These are phyloP conservation scores for Aspergillus costaricaensis DNA, from an alignment of 2,329 filamentous ascomycete species.

Conservation along the genomic window DNA sequence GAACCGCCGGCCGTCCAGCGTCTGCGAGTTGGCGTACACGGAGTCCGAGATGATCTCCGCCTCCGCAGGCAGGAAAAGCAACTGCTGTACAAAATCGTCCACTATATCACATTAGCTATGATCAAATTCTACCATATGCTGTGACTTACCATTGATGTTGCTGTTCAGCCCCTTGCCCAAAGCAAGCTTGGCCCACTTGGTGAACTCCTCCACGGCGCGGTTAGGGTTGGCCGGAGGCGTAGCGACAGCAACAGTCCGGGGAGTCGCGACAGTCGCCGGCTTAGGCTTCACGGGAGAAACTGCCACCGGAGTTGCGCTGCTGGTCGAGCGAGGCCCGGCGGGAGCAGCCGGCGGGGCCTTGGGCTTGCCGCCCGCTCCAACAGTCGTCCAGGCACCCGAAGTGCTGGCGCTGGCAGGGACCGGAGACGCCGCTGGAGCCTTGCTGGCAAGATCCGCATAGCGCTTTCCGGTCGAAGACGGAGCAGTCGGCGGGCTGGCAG, in stretches of 20 bases:
- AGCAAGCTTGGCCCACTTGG: slow-evolving; percentile 84
- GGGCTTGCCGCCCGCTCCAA: slow-evolving; percentile 88
- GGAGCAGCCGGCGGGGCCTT: slow-evolving; percentile 65
- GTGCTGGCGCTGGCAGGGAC: slow-evolving; percentile 42
- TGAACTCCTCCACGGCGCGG: slow-evolving; percentile 85
- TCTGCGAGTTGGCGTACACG: slow-evolving; percentile 82
- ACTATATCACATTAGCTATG: slow-evolving; percentile 51
- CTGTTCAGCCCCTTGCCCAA: slow-evolving; percentile 72
- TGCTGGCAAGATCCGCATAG: slow-evolving; percentile 91
- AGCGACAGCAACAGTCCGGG: slow-evolving; percentile 49
- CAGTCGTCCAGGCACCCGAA: slow-evolving; percentile 80
- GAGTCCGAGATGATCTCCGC: slow-evolving; percentile 82
- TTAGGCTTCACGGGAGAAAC: slow-evolving; percentile 49
- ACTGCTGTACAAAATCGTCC: slow-evolving; percentile 75
- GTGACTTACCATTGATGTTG: slow-evolving; percentile 64
- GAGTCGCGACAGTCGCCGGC: slow-evolving; percentile 58
- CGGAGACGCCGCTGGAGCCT: slow-evolving; percentile 56
- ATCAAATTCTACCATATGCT: too few species aligned
- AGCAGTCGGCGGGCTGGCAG: slow-evolving; percentile 43
- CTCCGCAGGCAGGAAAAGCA: slow-evolving; percentile 75
- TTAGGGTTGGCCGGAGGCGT: slow-evolving; percentile 49
- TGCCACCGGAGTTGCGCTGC: slow-evolving; percentile 41
- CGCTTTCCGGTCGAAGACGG: slow-evolving; percentile 67
- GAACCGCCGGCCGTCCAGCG: slow-evolving; percentile 90
- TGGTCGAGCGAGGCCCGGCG: slow-evolving; percentile 51